Evolutionary conservation across 331 rosid genomes (phyloP), one percentile per base, ranked within the genome.

Genomic region (Phaseolus coccineus): DNA sequence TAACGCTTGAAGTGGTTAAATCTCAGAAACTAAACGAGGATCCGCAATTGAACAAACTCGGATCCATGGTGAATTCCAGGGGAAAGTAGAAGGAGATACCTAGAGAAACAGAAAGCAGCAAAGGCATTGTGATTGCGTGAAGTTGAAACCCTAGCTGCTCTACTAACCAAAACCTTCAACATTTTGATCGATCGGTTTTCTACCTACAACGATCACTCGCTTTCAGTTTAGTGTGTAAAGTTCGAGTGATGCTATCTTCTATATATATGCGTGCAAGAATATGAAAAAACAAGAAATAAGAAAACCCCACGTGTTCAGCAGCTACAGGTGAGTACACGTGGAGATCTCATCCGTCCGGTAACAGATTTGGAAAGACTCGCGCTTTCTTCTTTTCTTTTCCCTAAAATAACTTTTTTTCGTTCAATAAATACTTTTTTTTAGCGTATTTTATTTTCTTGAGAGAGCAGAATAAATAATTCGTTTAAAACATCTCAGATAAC

Each of bases 121-220:
- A 84, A 27, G 56, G 81, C 84, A 35, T 73, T 73, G 58, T 10
- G 52, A 44, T 65, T 66, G 63, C 2, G 77, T 3, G 79, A 67
- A 14, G 19, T 69, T 31, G 87, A 65, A 68, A 69, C n/a, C 73
- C 77, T 74, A 8, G 77, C 5, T 11, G 71, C 87, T 71, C 88
- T 80, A 61, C 37, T 79, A 46, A 63, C 71, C n/a, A 85, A 40
- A 83, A 87, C 16, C 79, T 69, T 80, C 27, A 82, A 79, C 97
- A 89, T 88, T 81, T 0, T 59, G 28, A 3, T 56, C 10, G 30
- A 6, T 55, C 31, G 9, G 35, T 69, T 5, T 35, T 15, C 62
- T 16, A 39, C 57, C 3, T 28, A 19, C n/a, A 25, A 31, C 40
- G 2, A 55, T 66, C 25, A n/a, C 46, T 77, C 56, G 16, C 50